Evolutionary conservation across 257 asterid genomes (phyloP).

Genomic region (Nicotiana undulata): DNA sequence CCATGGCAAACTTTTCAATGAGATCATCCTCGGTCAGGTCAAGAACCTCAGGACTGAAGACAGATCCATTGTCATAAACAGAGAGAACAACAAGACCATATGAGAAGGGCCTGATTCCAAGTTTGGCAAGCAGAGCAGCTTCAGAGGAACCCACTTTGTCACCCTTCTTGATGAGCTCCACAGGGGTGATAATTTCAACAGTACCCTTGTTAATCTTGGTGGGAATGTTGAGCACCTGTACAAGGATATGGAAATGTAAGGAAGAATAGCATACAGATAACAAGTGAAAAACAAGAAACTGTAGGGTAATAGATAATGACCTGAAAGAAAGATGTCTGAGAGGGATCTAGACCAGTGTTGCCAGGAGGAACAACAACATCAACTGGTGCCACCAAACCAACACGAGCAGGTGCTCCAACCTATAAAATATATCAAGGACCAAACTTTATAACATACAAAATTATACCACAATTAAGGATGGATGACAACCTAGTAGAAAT

Average conservation of each 20-base stretch:
- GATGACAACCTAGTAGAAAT: too few relatives aligned
- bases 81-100: slow-evolving; percentile 67
- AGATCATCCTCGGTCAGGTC: slow-evolving; percentile 83
- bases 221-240: slow-evolving; percentile 85
- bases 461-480: too few relatives aligned
- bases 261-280: neutral
- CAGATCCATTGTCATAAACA: slow-evolving; percentile 80
- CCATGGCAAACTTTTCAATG: slow-evolving; percentile 55
- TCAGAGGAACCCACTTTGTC: slow-evolving; percentile 96
- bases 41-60: slow-evolving; percentile 89
- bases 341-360: slow-evolving; percentile 93
- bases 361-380: slow-evolving; percentile 97
- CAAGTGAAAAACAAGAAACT: too few relatives aligned
- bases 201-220: slow-evolving; percentile 99
- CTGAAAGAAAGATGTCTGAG: slow-evolving; percentile 98
- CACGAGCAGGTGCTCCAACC: slow-evolving; percentile 98
- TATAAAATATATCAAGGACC: too few relatives aligned
- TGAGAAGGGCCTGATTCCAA: slow-evolving; percentile 90
- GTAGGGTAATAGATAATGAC: slow-evolving; percentile 5
- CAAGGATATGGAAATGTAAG: neutral
- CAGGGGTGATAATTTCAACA: slow-evolving; percentile 94
- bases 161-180: slow-evolving; percentile 92
- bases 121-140: slow-evolving; percentile 89
- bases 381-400: slow-evolving; percentile 83
- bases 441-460: too few relatives aligned